phyloP scores from a whole-genome alignment of 1,284 basidiomycete genomes.

The Cerrena zonata region DNA sequence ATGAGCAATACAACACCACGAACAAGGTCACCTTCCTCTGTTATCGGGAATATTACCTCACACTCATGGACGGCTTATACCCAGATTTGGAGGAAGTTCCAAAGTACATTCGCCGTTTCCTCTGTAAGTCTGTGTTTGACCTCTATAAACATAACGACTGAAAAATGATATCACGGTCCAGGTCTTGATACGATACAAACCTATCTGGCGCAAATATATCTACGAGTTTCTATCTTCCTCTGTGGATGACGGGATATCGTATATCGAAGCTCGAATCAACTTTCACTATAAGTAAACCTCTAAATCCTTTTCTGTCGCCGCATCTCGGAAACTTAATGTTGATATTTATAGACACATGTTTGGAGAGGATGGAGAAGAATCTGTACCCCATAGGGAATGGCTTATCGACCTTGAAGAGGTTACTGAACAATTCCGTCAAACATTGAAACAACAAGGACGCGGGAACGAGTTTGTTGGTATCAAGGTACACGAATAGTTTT shows the following conservation, averaged over 20 bases:
- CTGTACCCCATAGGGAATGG: slow-evolving; percentile 58
- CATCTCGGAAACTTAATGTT: not conserved
- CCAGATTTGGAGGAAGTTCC: slow-evolving; percentile 71
- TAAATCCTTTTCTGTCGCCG: too few relatives aligned
- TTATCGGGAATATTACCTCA: not conserved
- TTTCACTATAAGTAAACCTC: slow-evolving; percentile 49
- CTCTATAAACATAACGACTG: not conserved
- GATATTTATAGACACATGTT: slow-evolving; percentile 35
- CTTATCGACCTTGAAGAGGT: slow-evolving; percentile 52
- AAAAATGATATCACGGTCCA: slow-evolving; percentile 17
- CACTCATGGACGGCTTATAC: not conserved
- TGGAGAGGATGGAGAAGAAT: slow-evolving; percentile 50
- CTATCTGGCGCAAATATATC: slow-evolving; percentile 54
- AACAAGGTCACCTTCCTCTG: slow-evolving; percentile 40
- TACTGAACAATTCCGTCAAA: slow-evolving; percentile 39
- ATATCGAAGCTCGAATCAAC: slow-evolving; percentile 66
- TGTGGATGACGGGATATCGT: slow-evolving; percentile 69
- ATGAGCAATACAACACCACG: slow-evolving; percentile 63
- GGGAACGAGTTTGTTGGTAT: slow-evolving; percentile 60
- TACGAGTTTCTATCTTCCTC: slow-evolving; percentile 58
- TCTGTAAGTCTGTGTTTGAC: slow-evolving; percentile 31
- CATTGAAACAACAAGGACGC: slow-evolving; percentile 37
- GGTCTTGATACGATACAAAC: slow-evolving; percentile 51
- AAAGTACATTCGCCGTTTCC: slow-evolving; percentile 44
- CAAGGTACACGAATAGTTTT: slow-evolving; percentile 36